Base-by-base conservation (phyloP, 1,284 basidiomycete genomes). In the Ustilago tritici region DNA sequence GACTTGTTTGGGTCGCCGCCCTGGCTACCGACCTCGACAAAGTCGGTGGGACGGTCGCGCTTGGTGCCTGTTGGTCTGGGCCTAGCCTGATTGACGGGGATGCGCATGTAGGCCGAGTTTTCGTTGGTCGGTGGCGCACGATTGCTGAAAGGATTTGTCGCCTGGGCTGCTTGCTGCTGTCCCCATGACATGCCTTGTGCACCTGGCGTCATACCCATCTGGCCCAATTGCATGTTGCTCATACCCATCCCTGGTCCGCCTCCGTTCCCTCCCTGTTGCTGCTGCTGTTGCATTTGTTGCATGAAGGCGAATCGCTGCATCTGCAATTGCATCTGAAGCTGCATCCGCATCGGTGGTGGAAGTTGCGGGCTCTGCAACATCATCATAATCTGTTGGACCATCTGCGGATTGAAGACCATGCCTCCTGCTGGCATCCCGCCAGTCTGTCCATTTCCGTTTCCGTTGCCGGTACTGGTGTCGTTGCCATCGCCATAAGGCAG, bases 281-380 rank as follows among this genome's bases (percentile, higher is more conserved):
- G 56, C 49, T 68, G 62, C 28, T 70, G 65, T 58, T 80, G 78
- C 68, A 66, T 69, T 53, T 80, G 74, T 56, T 84, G 78, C 79
- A 81, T 81, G 34, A 82, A 82, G 32, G 79, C 77, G 52, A 79
- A 79, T 56, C 83, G 84, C 64, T 83, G 77, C 64, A 84, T 78
- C 49, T 84, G 83, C 53, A 85, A 52, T 55, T 85, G 83, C 82
- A 84, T 85, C 68, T 85, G 84, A 28, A 83, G 66, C 65, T 84
- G 82, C 80, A 84, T 83, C 28, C 82, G 75, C 81, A 85, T 81
- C 47, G 82, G 82, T 17, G 81, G 79, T 11, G 84, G 83, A 34
- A 85, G 64, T 28, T 78, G 70, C 4, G 84, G 83, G 41, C 84
- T 85, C 47, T 82, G 79, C 23, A 85, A 74, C 80, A 83, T 83